phyloP scores from a whole-genome alignment of 768 basidiomycete genomes.

The Lentinus brumalis region DNA sequence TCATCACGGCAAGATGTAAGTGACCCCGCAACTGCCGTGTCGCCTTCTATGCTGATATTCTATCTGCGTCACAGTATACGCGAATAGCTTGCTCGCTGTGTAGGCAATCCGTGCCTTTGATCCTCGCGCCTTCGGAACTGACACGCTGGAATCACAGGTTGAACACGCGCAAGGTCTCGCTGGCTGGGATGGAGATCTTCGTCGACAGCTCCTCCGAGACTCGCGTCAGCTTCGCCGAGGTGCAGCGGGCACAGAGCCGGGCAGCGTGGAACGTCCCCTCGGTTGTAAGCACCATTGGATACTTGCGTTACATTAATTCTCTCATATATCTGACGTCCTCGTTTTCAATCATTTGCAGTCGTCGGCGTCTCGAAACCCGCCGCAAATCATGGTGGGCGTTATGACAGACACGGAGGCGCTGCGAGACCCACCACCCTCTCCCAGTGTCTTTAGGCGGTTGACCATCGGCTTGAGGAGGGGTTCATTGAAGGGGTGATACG shows the following conservation, averaged over 20 bases:
- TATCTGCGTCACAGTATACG: background rate
- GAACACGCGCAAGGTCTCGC: background rate
- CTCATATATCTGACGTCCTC: background rate
- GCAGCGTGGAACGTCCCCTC: background rate
- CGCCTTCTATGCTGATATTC: background rate
- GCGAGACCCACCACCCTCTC: background rate
- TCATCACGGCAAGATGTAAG: background rate
- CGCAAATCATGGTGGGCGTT: background rate
- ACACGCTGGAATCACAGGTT: background rate
- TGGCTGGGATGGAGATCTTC: slow-evolving; percentile 3
- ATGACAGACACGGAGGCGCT: background rate
- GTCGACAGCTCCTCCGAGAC: background rate
- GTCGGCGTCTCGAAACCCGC: background rate
- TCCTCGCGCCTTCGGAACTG: background rate
- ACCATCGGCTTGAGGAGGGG: too few species aligned
- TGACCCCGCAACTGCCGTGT: background rate
- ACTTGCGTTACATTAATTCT: too few species aligned
- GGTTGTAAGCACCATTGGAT: background rate
- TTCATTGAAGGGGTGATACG: too few species aligned
- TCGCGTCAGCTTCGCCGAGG: background rate
- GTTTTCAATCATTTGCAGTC: background rate
- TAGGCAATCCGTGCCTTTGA: background rate
- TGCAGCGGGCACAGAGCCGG: background rate
- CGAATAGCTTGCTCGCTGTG: background rate
- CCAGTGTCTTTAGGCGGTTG: too few species aligned